Evolutionary conservation across 805 yeast species (phyloP).

Genomic region (Spathaspora sp.): DNA sequence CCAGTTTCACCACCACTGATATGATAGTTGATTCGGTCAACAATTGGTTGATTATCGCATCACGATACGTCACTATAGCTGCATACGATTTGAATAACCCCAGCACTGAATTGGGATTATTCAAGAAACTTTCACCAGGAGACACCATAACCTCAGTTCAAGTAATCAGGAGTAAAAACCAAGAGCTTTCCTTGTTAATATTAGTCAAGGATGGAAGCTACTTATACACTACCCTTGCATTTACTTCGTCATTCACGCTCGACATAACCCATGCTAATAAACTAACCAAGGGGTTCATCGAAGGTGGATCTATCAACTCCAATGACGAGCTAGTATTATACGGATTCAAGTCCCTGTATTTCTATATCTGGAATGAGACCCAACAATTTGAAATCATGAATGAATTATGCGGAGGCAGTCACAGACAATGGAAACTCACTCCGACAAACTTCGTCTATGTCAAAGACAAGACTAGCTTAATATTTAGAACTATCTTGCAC

Average conservation of each 20-base stretch:
- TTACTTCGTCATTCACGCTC: slow-evolving; percentile 8
- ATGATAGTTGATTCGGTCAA: slow-evolving; percentile 37
- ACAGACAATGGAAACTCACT: slow-evolving; percentile 66
- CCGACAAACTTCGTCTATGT: slow-evolving; percentile 53
- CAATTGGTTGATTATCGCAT: slow-evolving; percentile 56
- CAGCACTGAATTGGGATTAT: slow-evolving; percentile 13
- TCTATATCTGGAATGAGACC: slow-evolving; percentile 81
- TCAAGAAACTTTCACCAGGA: slow-evolving; percentile 55
- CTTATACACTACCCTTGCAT: slow-evolving; percentile 28
- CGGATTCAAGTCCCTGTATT: slow-evolving; percentile 80
- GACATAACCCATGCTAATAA: slow-evolving; percentile 52
- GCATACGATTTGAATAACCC: slow-evolving; percentile 41
- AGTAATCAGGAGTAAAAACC: slow-evolving; percentile 22
- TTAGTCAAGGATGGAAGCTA: slow-evolving; percentile 70
- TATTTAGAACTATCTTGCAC: slow-evolving; percentile 24
- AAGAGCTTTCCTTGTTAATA: slow-evolving; percentile 29
- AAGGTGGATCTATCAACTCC: slow-evolving; percentile 55
- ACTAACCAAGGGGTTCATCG: slow-evolving; percentile 72
- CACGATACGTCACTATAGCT: slow-evolving; percentile 66
- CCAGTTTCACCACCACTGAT: slow-evolving; percentile 56
- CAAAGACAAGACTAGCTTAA: slow-evolving; percentile 44
- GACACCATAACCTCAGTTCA: slow-evolving; percentile 64
- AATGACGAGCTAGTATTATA: slow-evolving; percentile 49
- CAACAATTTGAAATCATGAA: slow-evolving; percentile 64
- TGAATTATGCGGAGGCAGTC: slow-evolving; percentile 87